Base-by-base conservation (phyloP, 495 filamentous ascomycete species). In the Xylaria bambusicola region DNA sequence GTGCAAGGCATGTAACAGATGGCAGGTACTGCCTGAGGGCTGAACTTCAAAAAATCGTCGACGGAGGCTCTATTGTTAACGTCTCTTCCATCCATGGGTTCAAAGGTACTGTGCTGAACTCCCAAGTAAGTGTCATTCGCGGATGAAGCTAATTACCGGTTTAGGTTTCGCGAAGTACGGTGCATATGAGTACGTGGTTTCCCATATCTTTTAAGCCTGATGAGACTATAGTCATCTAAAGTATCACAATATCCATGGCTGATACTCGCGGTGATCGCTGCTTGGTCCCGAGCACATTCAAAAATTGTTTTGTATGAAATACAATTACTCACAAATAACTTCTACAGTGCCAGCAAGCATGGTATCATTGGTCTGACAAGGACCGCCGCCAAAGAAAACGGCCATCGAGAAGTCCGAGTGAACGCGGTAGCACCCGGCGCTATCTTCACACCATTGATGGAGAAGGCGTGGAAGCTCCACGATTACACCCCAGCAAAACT, bases 321-420 rank as follows among this genome's bases (percentile, higher is more conserved):
- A 20, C 7, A 10, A 17, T 60, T 36, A 53, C 57, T 60, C 40
- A 60, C 40, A 21, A 18, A 7, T 26, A 15, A 10, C 38, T 40
- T 20, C 33, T 46, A 15, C 41, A 60, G 57, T 49, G 76, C 82
- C 9, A 82, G 76, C 24, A 87, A 87, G 63, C 71, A 71, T 66
- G 85, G 77, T 12, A 77, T 89, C 38, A 70, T 86, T 41, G 86
- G 84, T 15, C 66, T 89, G 62, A 86, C 83, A 10, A 79, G 71
- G 60, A 72, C 74, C 9, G 83, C 83, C 17, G 84, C 86, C 2
- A 80, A 78, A 54, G 84, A 88, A 67, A 79, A 77, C 47, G 83
- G 83, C 9, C 56, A 55, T 17, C 77, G 73, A 45, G 73, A 71
- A 18, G 79, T 88, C 58, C 71, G 86, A 52, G 78, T 88, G 24